These are phyloP conservation scores for Xylaria sp. DNA, from an alignment of 2,329 filamentous ascomycete species.

Conservation along the genomic window DNA sequence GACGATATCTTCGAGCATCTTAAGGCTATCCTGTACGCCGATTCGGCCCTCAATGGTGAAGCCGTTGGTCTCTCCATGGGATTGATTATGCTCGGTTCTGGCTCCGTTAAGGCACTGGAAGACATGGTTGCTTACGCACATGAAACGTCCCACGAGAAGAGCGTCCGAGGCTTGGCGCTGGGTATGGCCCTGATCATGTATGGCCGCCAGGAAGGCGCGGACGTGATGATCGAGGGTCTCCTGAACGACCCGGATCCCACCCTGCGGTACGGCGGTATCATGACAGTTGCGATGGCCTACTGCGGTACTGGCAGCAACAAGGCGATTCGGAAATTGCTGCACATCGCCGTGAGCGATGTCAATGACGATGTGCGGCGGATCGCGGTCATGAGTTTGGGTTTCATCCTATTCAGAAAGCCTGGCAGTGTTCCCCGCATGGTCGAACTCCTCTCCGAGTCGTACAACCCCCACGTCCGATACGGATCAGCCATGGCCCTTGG, in stretches of 20 bases:
- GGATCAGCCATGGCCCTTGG: slow-evolving; percentile 97
- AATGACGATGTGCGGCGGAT: slow-evolving; percentile 96
- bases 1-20: slow-evolving; percentile 90
- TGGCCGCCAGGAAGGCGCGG: slow-evolving; percentile 88
- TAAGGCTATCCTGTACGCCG: slow-evolving; percentile 83
- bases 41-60: slow-evolving; percentile 95
- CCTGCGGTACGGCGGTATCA: slow-evolving; percentile 93
- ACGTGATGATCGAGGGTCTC: slow-evolving; percentile 91
- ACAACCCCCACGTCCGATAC: slow-evolving; percentile 98
- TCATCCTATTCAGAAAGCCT: slow-evolving; percentile 97
- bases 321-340: slow-evolving; percentile 91
- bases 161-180: slow-evolving; percentile 90
- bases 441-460: slow-evolving; percentile 94
- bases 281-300: slow-evolving; percentile 97
- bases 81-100: slow-evolving; percentile 97
- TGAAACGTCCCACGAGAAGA: slow-evolving; percentile 98
- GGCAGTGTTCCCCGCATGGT: slow-evolving; percentile 98
- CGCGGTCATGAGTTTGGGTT: slow-evolving; percentile 96
- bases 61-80: slow-evolving; percentile 96
- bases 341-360: slow-evolving; percentile 96
- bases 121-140: slow-evolving; percentile 98
- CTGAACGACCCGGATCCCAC: slow-evolving; percentile 93
- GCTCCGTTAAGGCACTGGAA: slow-evolving; percentile 88
- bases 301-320: slow-evolving; percentile 98
- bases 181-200: slow-evolving; percentile 99